Evolutionary conservation across 352 stramenopile genomes (phyloP).

Genomic region (Poterioochromonas sp.): DNA sequence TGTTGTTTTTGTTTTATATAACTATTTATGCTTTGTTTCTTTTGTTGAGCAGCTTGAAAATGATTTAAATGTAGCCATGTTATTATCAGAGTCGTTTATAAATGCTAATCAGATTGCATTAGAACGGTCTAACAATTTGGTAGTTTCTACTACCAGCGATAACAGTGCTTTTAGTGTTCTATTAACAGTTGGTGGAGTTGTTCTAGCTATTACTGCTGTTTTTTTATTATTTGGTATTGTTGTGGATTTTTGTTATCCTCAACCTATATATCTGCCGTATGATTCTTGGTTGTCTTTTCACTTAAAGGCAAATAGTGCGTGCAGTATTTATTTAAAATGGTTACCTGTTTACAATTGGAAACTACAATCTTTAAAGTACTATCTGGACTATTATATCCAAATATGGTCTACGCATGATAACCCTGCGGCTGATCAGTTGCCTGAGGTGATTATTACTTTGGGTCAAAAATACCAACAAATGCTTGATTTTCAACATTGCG

Average conservation of each 20-base stretch:
- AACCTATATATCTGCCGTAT: conserved; percentile 31
- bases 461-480: conserved; percentile 31
- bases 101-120: conserved; percentile 31
- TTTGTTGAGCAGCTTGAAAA: conserved; percentile 34
- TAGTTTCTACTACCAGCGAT: conserved; percentile 30
- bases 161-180: conserved; percentile 31
- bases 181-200: conserved; percentile 30
- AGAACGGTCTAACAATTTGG: conserved; percentile 30
- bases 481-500: conserved; percentile 30
- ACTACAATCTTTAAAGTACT: conserved; percentile 32
- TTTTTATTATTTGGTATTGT: conserved; percentile 32
- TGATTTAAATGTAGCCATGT: conserved; percentile 38
- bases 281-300: conserved; percentile 31
- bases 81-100: conserved; percentile 32
- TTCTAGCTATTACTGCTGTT: conserved; percentile 31
- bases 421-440: conserved; percentile 27
- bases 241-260: conserved; percentile 31
- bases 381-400: conserved; percentile 31
- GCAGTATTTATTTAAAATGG: conserved; percentile 32
- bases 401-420: conserved; percentile 31
- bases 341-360: conserved; percentile 31
- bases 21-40: conserved; percentile 36
- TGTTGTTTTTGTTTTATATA: conserved; percentile 44
- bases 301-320: conserved; percentile 30
- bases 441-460: conserved; percentile 31